Conservation (phyloP, 2,329 filamentous ascomycete species). For the Xylaria arbuscula region DNA sequence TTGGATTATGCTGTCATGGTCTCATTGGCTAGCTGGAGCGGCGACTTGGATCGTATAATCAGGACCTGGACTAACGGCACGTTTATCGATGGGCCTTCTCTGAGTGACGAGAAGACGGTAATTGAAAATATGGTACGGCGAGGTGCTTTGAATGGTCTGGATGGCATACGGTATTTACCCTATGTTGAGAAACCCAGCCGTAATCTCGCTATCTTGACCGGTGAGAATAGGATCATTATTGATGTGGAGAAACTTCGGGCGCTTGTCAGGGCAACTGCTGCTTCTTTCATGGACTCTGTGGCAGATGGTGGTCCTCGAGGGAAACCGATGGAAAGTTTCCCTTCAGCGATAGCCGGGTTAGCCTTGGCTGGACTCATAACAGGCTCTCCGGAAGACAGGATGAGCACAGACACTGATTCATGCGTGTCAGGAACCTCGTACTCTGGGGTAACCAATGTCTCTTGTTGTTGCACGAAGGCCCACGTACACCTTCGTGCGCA, state of each 20-base stretch:
- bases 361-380: too few relatives aligned
- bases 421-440: too few relatives aligned
- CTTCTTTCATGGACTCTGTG: not conserved
- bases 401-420: too few relatives aligned
- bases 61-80: not conserved
- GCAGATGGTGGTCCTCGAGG: not conserved
- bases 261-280: not conserved
- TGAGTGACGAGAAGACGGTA: not conserved
- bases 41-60: not conserved
- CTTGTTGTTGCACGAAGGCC: too few relatives aligned
- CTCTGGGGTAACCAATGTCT: too few relatives aligned
- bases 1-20: slow-evolving; percentile 5
- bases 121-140: too few relatives aligned
- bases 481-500: too few relatives aligned
- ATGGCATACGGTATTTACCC: not conserved
- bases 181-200: slow-evolving; percentile 2
- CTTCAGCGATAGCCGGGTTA: too few relatives aligned
- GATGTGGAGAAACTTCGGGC: slow-evolving; percentile 8
- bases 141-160: too few relatives aligned
- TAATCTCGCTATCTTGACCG: not conserved
- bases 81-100: not conserved
- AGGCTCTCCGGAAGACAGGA: too few relatives aligned
- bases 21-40: slow-evolving; percentile 5
- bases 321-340: too few relatives aligned
- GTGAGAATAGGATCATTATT: not conserved